Evolutionary conservation across 148 eudicot genomes (phyloP), one percentile per base, ranked within the genome.

Genomic region (Pouteria glomerata): DNA sequence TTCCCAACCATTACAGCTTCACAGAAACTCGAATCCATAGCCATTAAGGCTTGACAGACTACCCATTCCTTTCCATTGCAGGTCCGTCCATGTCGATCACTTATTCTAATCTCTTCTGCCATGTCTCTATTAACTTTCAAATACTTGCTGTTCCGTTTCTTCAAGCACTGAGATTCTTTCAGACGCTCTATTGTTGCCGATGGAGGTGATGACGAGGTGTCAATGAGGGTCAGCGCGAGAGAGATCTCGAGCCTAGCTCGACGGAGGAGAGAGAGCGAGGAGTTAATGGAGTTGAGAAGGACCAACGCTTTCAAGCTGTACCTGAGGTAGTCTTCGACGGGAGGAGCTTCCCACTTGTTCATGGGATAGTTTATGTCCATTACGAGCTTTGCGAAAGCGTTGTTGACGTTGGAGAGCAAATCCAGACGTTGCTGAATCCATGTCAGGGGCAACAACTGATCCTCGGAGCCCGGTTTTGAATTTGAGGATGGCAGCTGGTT

Each of bases 321-420:
- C 15, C 62, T 65, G 35, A 85, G 81, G 78, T 84, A 87, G 55
- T 80, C 90, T 34, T 89, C 88, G 0, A 66, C 66, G 23, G 73
- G 29, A 44, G 77, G 24, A 5, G 19, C 57, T 11, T 82, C 83
- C 92, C 95, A 91, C 70, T 77, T 77, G 27, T 37, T 69, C 84
- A 87, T 55, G 10, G 95, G 92, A 71, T 80, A 80, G 72, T 87
- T 86, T 57, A 92, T 77, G 11, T 83, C 84, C 48, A 79, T 75
- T 13, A 82, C 74, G 21, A 92, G 75, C 74, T 79, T 85, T 13
- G 82, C 80, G 70, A 89, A 91, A 45, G 85, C 88, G 68, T 41
- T 87, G 85, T 87, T 79, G 24, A 61, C 57, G 48, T 77, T 55
- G 15, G 78, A 65, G 14, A 85, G 24, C 29, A 85, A 70, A 39